Evolutionary conservation across 2,329 filamentous ascomycete genomes (phyloP), one percentile per base, ranked within the genome.

Genomic region (Calonectria hawksworthii): DNA sequence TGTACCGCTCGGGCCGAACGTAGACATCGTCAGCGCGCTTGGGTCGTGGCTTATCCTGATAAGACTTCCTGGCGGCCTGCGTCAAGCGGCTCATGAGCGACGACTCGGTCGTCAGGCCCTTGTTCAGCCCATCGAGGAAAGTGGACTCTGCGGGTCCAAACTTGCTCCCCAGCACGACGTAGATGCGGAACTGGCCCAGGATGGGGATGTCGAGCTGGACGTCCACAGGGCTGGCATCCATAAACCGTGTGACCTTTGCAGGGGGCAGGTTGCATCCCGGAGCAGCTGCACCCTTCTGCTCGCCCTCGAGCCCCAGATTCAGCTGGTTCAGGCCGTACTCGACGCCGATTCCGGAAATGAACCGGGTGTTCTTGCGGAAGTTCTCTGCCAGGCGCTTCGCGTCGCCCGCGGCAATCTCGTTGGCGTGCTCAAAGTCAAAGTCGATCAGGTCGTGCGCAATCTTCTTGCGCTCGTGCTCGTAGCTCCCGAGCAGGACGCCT

Each of bases 201-300:
- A 94, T 89, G 1, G 94, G 94, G 44, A 95, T 94, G 79, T 95
- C 94, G 5, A 95, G 90, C 82, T 96, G 93, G 26, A 95, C 86
- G 77, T 95, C 92, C 41, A 96, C 91, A 0, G 94, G 94, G 77
- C 95, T 95, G 2, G 93, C 92, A 83, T 96, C 94, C 67, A 95
- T 90, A 81, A 93, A 95, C 18, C 94, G 89, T 0, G 92, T 94
- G 13, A 93, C 93, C 83, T 91, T 93, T 30, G 92, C 92, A 1
- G 94, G 94, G 3, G 92, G 89, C 34, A 94, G 86, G 28, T 90
- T 85, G 54, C 87, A 90, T 13, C 89, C 89, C 1, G 89, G 89
- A 73, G 86, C 86, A 32, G 88, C 87, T 21, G 87, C 85, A 28
- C 88, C 88, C 75, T 85, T 83, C 18, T 83, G 81, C 54, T 84